Conservation (phyloP, 805 yeast species). For the Trichomonascus vanleenenianus region DNA sequence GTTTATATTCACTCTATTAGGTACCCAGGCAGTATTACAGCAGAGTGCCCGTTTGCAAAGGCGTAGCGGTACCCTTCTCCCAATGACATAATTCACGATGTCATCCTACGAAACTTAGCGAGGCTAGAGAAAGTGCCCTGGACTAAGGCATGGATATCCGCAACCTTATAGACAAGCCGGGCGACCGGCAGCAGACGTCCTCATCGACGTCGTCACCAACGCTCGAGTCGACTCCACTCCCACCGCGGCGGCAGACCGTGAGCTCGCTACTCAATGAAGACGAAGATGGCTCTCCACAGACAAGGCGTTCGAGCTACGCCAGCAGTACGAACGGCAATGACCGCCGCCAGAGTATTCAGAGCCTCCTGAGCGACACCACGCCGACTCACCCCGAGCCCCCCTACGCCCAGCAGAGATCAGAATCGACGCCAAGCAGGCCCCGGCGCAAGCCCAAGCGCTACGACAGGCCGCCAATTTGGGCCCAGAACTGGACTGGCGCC, state of each 20-base stretch:
- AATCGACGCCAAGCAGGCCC: not conserved
- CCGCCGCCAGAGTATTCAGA: conserved; percentile 1
- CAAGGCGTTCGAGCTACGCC: not conserved
- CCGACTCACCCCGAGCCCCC: not conserved
- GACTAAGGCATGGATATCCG: conserved; percentile 13
- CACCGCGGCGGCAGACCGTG: conserved; percentile 16
- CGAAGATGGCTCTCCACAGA: conserved; percentile 5
- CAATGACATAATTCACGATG: not conserved
- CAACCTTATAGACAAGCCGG: conserved; percentile 13
- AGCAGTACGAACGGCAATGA: not conserved
- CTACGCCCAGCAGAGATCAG: not conserved
- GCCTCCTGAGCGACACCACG: not conserved
- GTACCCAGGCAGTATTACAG: too few relatives aligned
- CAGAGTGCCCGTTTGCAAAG: too few relatives aligned
- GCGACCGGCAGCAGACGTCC: conserved; percentile 1
- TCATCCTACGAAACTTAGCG: not conserved
- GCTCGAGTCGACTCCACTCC: conserved; percentile 1
- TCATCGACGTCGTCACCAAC: conserved; percentile 6
- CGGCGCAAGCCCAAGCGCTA: conserved; percentile 52
- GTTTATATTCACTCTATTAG: too few relatives aligned
- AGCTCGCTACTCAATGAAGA: conserved; percentile 19
- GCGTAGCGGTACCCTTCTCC: too few relatives aligned
- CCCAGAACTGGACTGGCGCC: conserved; percentile 57
- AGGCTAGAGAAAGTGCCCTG: too few relatives aligned
- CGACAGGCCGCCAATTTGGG: conserved; percentile 71